Base-by-base conservation (phyloP, 805 yeast species). In the Ogataea philodendri region DNA sequence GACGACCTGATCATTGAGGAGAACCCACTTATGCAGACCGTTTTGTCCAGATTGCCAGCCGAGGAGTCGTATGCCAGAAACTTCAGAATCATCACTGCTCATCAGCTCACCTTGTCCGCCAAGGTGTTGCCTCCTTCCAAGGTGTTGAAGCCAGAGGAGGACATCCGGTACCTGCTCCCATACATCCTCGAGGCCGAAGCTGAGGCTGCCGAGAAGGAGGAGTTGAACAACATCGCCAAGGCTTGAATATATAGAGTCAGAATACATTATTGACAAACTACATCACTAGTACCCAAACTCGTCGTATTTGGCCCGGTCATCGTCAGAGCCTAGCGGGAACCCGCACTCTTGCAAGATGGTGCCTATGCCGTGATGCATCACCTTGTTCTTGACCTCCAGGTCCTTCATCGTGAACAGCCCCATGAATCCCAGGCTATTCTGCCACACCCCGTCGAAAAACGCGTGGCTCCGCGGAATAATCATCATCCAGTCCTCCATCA, bases 181-280 rank as follows among this genome's bases (percentile, higher is more conserved):
- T 84, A 84, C 70, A 70, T 93, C 45, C 75, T 89, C 58, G 97
- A 93, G 72, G 94, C 90, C 44, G 97, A 93, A 72, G 86, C 85
- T 54, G 97, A 86, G 66, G 82, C 80, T 32, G 71, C 74, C 47
- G 98, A 93, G 73, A 87, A 82, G 69, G 80, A 74, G 45, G 93
- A 82, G 59, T 78, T 93, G 59, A 95, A 93, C 74, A 83, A 85
- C 74, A 71, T 86, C 51, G 67, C 30, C 25, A 35, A 35, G 39
- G 33, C 39, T 28, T 28, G 29, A 34, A 8, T 28, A 28, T 34
- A 35, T 35, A 35, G 33, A 35, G 16, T 26, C 15, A 17, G 18
- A 35, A 28, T 28, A 35, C 30, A 28, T 22, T n/a, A n/a, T n/a
- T n/a, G n/a, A n/a, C n/a, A n/a, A n/a, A n/a, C n/a, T n/a, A n/a